Conservation (phyloP, 2,329 filamentous ascomycete genomes). For the Raffaelea albimanens region DNA sequence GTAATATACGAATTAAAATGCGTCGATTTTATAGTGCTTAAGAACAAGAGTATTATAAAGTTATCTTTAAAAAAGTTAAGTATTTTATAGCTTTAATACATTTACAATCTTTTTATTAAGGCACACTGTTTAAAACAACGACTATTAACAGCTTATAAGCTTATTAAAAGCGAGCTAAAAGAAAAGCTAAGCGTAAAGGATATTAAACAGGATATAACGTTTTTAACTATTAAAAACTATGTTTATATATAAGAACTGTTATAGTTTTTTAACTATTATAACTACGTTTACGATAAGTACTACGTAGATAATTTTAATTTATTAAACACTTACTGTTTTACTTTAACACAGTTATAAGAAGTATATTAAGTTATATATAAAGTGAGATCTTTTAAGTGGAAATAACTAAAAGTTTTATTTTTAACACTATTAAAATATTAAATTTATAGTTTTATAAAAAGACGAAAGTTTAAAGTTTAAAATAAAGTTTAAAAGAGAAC, state of each 20-base stretch:
- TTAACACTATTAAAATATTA: constrained; percentile 3
- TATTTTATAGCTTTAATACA: no score
- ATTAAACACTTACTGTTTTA: constrained; percentile 8
- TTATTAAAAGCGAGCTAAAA: constrained; percentile 7
- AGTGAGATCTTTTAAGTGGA: constrained; percentile 1
- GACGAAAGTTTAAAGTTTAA: constrained; percentile 6
- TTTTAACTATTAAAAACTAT: no score
- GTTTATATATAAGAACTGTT: constrained; percentile 7
- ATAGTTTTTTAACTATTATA: constrained; percentile 8
- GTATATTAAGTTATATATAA: constrained; percentile 6
- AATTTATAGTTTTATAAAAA: constrained; percentile 6
- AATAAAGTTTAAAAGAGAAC: constrained; percentile 5
- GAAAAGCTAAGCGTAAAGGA: constrained; percentile 3
- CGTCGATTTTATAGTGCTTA: constrained; percentile 8
- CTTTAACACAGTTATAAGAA: constrained; percentile 4
- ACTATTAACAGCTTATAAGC: constrained; percentile 1
- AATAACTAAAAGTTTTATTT: not conserved
- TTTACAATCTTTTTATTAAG: no score
- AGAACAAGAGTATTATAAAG: no score
- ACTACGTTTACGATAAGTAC: constrained; percentile 4
- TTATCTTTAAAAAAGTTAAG: no score
- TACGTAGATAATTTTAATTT: constrained; percentile 5
- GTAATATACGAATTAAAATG: constrained; percentile 4
- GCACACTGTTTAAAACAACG: not conserved
- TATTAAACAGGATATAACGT: constrained; percentile 2